phyloP scores from a whole-genome alignment of 495 filamentous ascomycete species.

The Aspergillus affinis region DNA sequence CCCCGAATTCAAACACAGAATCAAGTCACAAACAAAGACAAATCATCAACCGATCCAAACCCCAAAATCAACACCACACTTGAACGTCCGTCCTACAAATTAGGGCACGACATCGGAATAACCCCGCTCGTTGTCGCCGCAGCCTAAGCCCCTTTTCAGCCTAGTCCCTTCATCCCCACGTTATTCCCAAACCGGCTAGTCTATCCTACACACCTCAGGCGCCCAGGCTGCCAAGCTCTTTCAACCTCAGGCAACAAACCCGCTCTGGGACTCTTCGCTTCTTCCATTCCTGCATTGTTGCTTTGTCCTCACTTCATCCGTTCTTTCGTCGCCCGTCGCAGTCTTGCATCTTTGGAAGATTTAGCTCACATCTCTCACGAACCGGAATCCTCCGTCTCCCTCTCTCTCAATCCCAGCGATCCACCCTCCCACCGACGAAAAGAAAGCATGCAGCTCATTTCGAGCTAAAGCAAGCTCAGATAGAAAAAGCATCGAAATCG shows the following conservation, averaged over 20 bases:
- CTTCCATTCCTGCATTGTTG: background rate
- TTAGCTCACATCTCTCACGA: too few species aligned
- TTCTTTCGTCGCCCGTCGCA: background rate
- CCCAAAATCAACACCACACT: too few species aligned
- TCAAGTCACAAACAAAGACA: too few species aligned
- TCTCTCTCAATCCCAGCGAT: background rate
- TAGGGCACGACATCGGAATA: background rate
- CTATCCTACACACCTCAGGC: background rate
- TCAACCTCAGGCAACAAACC: background rate
- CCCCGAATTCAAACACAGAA: too few species aligned
- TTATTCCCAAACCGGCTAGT: background rate
- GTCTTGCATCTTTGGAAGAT: too few species aligned
- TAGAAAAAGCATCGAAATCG: too few species aligned
- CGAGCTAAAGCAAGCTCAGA: background rate
- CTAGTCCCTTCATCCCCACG: background rate
- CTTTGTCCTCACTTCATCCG: background rate
- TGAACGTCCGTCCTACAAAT: background rate
- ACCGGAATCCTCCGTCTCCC: too few species aligned
- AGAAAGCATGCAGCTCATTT: background rate
- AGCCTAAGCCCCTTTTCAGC: background rate
- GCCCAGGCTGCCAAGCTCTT: too few species aligned
- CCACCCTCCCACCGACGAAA: background rate
- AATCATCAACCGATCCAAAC: too few species aligned
- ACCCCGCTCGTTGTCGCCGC: too few species aligned
- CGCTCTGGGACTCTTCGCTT: too few species aligned